Evolutionary conservation across 2,329 filamentous ascomycete genomes (phyloP).

Genomic region (Pezicula carpinea): DNA sequence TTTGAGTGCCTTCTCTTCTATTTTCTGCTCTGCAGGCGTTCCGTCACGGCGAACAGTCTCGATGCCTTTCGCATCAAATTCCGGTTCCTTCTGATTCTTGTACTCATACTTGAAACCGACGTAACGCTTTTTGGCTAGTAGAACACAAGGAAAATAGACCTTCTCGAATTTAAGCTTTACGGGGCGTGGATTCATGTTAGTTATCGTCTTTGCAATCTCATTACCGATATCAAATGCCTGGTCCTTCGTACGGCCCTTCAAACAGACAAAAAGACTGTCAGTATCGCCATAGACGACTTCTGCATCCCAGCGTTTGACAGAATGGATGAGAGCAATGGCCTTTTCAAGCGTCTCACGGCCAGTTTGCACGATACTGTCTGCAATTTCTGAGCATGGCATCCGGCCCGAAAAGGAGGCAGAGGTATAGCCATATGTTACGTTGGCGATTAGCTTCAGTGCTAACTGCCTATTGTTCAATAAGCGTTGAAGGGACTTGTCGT

Average conservation of each 20-base stretch:
- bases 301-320: slow-evolving; percentile 79
- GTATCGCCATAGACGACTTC: slow-evolving; percentile 99
- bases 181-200: slow-evolving; percentile 82
- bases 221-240: slow-evolving; percentile 90
- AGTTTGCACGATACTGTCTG: slow-evolving; percentile 96
- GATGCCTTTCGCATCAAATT: slow-evolving; percentile 97
- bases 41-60: slow-evolving; percentile 95
- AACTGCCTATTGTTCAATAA: slow-evolving; percentile 91
- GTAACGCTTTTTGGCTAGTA: slow-evolving; percentile 95
- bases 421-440: slow-evolving; percentile 97
- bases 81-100: slow-evolving; percentile 67
- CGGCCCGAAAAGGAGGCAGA: slow-evolving; percentile 94
- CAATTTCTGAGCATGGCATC: slow-evolving; percentile 97
- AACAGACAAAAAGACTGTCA: slow-evolving; percentile 86
- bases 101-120: slow-evolving; percentile 96
- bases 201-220: slow-evolving; percentile 85
- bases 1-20: slow-evolving; percentile 87
- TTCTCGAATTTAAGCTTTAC: slow-evolving; percentile 98
- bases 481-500: slow-evolving; percentile 79
- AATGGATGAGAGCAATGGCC: slow-evolving; percentile 88
- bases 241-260: slow-evolving; percentile 80
- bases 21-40: slow-evolving; percentile 92
- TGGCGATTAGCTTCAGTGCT: slow-evolving; percentile 93
- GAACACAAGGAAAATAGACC: slow-evolving; percentile 90
- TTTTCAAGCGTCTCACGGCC: slow-evolving; percentile 92